A percentile compares a stretch with the other conserved stretches of the same genome.
phyloP scores from a whole-genome alignment of 345 rosid genomes.

The Salix viminalis region DNA sequence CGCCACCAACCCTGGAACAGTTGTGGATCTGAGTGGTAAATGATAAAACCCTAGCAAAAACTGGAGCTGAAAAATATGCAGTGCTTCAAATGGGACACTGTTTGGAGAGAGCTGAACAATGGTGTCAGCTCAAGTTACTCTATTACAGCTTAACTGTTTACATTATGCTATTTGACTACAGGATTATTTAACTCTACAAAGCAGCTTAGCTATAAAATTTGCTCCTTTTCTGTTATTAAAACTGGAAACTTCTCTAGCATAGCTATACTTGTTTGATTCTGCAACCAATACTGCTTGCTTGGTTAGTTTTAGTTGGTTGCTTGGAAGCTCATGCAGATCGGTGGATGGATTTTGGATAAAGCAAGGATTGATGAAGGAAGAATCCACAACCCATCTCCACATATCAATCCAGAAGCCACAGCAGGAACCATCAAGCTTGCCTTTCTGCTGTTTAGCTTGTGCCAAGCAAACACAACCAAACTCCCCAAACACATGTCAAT shows the following conservation, averaged over 20 bases:
- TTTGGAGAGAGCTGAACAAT: no score
- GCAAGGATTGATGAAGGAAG: constrained; percentile 79
- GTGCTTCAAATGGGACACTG: no score
- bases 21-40: no score
- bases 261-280: not conserved
- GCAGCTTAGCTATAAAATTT: not conserved
- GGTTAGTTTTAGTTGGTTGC: constrained; percentile 18
- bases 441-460: constrained; percentile 24
- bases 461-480: constrained; percentile 26
- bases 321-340: constrained; percentile 73
- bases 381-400: constrained; percentile 94
- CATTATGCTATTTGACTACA: not conserved
- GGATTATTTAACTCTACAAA: not conserved
- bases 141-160: no score
- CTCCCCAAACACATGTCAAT: constrained; percentile 53
- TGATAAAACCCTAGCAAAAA: no score
- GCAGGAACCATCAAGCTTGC: constrained; percentile 76
- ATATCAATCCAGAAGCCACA: constrained; percentile 85
- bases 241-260: not conserved
- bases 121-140: no score
- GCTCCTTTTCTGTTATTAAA: not conserved
- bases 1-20: no score
- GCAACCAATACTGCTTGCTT: not conserved
- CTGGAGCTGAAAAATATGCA: no score
- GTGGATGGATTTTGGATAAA: constrained; percentile 61